Evolutionary conservation across 768 basidiomycete genomes (phyloP).

Genomic region (Serendipita vermifera): DNA sequence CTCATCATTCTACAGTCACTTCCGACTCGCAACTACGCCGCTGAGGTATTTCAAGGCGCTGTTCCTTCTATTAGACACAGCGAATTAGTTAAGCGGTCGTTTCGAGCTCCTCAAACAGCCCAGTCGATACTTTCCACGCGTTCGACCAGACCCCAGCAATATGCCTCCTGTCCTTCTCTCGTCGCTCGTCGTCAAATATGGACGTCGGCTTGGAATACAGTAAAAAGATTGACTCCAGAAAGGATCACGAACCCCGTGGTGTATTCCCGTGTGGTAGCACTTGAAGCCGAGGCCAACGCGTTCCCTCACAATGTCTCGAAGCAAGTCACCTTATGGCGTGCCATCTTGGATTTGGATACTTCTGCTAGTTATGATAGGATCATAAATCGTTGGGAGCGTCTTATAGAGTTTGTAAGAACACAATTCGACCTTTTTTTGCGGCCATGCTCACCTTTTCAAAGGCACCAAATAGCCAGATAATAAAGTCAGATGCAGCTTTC

Average conservation of each 20-base stretch:
- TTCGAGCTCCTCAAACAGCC: neutral
- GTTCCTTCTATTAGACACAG: neutral
- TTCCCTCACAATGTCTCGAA: constrained; percentile 54
- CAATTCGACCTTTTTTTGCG: neutral
- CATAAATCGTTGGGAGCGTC: constrained; percentile 69
- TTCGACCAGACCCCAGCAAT: neutral
- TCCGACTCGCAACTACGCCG: neutral
- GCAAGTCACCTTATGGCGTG: constrained; percentile 58
- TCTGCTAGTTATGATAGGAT: constrained; percentile 59
- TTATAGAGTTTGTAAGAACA: constrained; percentile 61
- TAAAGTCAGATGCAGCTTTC: constrained; percentile 60
- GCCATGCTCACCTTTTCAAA: constrained; percentile 21
- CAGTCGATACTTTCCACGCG: neutral
- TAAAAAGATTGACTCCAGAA: neutral
- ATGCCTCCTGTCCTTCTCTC: constrained; percentile 10
- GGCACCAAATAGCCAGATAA: constrained; percentile 56
- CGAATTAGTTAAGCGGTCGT: neutral
- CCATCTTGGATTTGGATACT: constrained; percentile 49
- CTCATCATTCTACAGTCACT: neutral
- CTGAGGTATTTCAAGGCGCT: neutral
- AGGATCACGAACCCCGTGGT: neutral
- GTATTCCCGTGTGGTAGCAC: constrained; percentile 11
- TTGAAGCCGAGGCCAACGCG: constrained; percentile 63
- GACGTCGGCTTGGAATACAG: neutral
- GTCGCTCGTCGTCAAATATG: constrained; percentile 9